Conservation (phyloP, 441 rosid species). For the Mallotus repandus region DNA sequence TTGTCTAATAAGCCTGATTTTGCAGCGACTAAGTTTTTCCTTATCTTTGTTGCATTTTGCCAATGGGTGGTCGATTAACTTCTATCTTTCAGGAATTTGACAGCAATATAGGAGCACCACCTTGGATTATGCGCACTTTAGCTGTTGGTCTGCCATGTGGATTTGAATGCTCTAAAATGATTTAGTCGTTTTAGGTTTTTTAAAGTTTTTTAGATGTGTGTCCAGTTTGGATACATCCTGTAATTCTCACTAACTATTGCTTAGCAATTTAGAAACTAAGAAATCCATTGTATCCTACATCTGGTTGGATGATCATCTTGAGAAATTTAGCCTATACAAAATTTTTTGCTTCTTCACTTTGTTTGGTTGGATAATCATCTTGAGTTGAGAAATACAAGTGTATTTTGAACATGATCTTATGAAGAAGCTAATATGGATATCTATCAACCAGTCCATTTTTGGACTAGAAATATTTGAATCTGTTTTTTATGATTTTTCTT, state of each 20-base stretch:
- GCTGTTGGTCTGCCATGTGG: neutral
- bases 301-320: constrained; percentile 4
- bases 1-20: neutral
- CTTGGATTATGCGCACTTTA: neutral
- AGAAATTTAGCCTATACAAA: neutral
- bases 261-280: neutral
- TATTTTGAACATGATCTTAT: neutral
- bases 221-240: neutral
- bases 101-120: neutral
- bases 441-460: neutral
- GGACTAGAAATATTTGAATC: neutral
- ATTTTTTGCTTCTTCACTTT: neutral
- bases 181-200: neutral
- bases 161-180: neutral
- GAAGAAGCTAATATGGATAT: neutral
- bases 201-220: neutral
- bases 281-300: neutral
- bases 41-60: neutral
- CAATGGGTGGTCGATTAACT: neutral
- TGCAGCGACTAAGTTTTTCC: neutral
- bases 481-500: neutral
- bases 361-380: neutral
- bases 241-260: neutral
- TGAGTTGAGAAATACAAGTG: neutral
- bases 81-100: neutral